Evolutionary conservation across 768 basidiomycete species (phyloP), one percentile per base, ranked within the genome.

Genomic region (Lentinus tigrinus): DNA sequence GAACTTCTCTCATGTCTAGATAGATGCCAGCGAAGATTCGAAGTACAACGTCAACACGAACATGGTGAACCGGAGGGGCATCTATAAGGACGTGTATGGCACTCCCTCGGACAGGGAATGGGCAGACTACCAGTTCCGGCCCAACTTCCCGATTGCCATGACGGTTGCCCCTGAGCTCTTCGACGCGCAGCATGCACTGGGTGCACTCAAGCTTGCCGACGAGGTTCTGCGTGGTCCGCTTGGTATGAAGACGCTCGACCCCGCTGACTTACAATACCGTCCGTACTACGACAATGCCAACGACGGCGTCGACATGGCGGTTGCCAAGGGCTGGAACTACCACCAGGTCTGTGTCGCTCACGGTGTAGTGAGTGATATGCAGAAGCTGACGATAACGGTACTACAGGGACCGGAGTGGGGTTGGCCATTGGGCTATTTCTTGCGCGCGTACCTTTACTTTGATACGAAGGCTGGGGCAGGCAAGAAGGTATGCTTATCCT

Each of bases 21-120:
- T 68, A 90, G 94, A 95, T 69, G 80, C 87, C 1, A 67, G 75
- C 11, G 82, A 90, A 24, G 96, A 99, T 68, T 61, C 65, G 3
- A 75, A 85, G 16, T 93, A 93, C 75, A 79, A 80, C 54, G 72
- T 97, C 65, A 78, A 92, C 66, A 65, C 90, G 3, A 78, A 65
- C 23, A 72, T 98, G 36, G 79, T 97, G 59, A 90, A 93, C 69
- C 87, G 93, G 14, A 82, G 97, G 56, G 97, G 96, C 4, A 96
- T 98, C 69, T 99, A 98, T 81, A 99, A 99, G 79, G 97, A 99
- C 70, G 93, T 98, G 7, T 89, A 89, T 64, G 93, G 95, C 39
- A 95, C 97, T 11, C 92, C 92, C 0, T 68, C 79, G 47, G 90
- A 87, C 10, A 83, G 93, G 54, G 92, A 96, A 73, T 98, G 94